Conservation (phyloP, 495 filamentous ascomycete genomes). For the Neurospora sp. region DNA sequence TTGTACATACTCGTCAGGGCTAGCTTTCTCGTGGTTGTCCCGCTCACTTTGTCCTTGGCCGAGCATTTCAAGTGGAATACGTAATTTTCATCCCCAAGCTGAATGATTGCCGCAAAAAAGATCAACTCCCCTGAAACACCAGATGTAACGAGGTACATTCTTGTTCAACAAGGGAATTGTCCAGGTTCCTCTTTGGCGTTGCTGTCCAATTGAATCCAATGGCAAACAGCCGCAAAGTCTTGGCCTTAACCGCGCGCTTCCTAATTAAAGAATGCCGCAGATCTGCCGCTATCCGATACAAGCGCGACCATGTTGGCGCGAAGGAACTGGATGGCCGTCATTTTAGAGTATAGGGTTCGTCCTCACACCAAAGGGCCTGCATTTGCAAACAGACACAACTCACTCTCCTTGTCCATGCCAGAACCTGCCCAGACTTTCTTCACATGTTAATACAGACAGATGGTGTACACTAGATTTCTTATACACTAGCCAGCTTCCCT, state of each 20-base stretch:
- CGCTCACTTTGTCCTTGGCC: no score
- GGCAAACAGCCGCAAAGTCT: neutral
- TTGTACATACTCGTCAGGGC: no score
- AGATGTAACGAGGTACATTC: neutral
- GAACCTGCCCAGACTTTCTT: neutral
- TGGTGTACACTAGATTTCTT: constrained; percentile 9
- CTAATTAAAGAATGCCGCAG: neutral
- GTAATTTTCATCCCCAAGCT: neutral
- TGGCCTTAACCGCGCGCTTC: neutral
- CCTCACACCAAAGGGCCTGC: neutral
- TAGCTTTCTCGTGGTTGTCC: no score
- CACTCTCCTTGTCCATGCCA: neutral
- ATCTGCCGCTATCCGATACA: neutral
- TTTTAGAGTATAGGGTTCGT: neutral
- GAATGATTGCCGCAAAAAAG: neutral
- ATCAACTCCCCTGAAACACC: neutral
- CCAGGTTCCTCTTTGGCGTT: neutral
- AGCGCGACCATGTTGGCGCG: neutral
- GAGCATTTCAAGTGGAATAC: neutral
- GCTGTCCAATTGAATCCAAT: neutral
- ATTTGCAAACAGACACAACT: neutral
- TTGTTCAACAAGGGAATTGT: neutral
- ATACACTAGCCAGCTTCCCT: constrained; percentile 6
- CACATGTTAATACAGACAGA: constrained; percentile 6
- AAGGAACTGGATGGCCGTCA: neutral